Base-by-base conservation (phyloP, 192 early-diverging fungal species). In the Tieghemiomyces parasiticus region DNA sequence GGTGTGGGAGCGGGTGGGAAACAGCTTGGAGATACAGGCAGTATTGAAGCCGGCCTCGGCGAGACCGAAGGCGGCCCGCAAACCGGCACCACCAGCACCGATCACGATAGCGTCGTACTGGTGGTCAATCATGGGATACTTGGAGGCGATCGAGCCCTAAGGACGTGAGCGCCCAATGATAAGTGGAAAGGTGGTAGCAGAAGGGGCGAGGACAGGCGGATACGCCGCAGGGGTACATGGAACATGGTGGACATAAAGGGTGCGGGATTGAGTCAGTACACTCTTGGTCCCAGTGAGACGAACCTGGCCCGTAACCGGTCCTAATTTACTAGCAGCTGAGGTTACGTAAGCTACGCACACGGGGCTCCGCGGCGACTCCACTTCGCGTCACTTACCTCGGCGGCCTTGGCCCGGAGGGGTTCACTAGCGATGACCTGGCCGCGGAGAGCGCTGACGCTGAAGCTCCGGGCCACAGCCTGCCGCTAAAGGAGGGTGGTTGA, bases 91-190 rank as follows among this genome's bases (percentile, higher is more conserved):
- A 65, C 95, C 95, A 53, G 95, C 93, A 66, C 95, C 95, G 44
- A 99, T 82, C 33, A 99, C 93, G 50, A 99, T 78, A n/a, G 93
- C 95, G 70, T 99, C 95, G 67, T 94, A 99, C 46, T 90, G 88
- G 72, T 99, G 95, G 69, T 99, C 95, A 58, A 96, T 91, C 67
- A 98, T 82, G 59, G 91, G 86, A 77, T 98, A 98, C 60, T 87
- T 82, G 61, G 70, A 74, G 24, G 80, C 75, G 67, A 85, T 81
- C 46, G 75, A 46, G 30, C 71, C 76, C 74, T 80, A 34, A 30
- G 44, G n/a, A n/a, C n/a, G n/a, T n/a, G n/a, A n/a, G n/a, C n/a
- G n/a, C n/a, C 48, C 38, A 60, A 58, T 35, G 14, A 50, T 13
- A 54, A 24, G 22, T 2, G 24, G 60, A 46, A 29, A 65, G 31